phyloP scores from a whole-genome alignment of 768 basidiomycete species.

The Leucosporidium scottii region DNA sequence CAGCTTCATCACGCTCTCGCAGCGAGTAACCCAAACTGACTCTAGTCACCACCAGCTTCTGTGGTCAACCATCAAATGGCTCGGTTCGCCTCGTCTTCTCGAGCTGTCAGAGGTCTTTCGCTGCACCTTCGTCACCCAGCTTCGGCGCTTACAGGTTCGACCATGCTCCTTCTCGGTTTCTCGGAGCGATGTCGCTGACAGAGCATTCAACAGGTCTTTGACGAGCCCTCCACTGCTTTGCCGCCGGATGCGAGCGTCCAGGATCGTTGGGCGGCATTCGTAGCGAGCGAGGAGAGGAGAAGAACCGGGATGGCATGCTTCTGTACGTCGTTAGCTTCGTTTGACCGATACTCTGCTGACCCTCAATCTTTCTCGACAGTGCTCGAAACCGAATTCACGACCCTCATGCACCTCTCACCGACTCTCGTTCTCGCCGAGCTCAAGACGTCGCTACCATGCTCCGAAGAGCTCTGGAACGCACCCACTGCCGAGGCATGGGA shows the following conservation, averaged over 20 bases:
- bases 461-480: neutral
- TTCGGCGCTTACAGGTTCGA: neutral
- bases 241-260: neutral
- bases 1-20: neutral
- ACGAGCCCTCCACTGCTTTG: too few species aligned
- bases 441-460: neutral
- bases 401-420: neutral
- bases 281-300: conserved; percentile 4
- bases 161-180: too few species aligned
- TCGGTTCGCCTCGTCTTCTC: too few species aligned
- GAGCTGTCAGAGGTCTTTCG: neutral
- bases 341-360: neutral
- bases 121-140: neutral
- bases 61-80: too few species aligned
- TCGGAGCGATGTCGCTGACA: too few species aligned
- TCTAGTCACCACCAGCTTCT: too few species aligned
- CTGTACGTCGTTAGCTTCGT: neutral
- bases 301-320: conserved; percentile 6
- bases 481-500: too few species aligned
- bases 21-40: too few species aligned
- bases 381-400: neutral
- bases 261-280: conserved; percentile 1
- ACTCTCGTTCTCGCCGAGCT: neutral
- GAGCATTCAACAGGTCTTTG: too few species aligned
- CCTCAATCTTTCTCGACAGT: too few species aligned